phyloP scores from a whole-genome alignment of 192 early-diverging fungal species.

The Geosiphon pyriformis region DNA sequence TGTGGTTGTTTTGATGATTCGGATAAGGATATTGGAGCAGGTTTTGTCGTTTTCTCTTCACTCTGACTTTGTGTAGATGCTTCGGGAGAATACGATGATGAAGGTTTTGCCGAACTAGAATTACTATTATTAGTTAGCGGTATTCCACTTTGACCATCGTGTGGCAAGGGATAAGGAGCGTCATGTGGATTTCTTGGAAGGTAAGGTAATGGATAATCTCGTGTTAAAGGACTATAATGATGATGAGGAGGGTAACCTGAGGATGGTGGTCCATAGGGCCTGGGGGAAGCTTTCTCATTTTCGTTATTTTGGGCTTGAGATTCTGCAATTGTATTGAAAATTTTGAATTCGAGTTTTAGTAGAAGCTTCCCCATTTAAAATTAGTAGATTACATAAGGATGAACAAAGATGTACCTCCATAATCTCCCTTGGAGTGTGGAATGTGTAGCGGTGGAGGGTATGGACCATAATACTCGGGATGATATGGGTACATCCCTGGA shows the following conservation, averaged over 20 bases:
- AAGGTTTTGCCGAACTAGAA: neutral
- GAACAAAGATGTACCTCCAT: neutral
- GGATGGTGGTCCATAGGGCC: neutral
- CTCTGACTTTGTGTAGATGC: neutral
- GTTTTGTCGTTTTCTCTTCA: neutral
- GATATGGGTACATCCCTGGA: neutral
- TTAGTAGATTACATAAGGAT: neutral
- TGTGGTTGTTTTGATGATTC: neutral
- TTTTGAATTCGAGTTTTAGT: slow-evolving; percentile 5
- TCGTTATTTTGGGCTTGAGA: neutral
- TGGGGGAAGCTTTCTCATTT: neutral
- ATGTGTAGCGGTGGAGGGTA: neutral
- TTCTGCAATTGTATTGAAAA: neutral
- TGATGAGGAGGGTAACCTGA: neutral
- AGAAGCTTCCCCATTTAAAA: too few relatives aligned
- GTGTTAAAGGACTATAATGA: neutral
- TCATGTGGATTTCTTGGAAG: neutral
- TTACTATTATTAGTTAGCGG: neutral
- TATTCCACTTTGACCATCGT: neutral
- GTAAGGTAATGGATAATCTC: neutral
- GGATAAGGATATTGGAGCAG: neutral
- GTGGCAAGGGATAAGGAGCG: neutral
- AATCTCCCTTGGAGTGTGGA: neutral
- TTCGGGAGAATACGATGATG: neutral
- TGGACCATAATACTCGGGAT: slow-evolving; percentile 7